Evolutionary conservation across 2,329 filamentous ascomycete genomes (phyloP), one percentile per base, ranked within the genome.

Genomic region (Calonectria pteridis): DNA sequence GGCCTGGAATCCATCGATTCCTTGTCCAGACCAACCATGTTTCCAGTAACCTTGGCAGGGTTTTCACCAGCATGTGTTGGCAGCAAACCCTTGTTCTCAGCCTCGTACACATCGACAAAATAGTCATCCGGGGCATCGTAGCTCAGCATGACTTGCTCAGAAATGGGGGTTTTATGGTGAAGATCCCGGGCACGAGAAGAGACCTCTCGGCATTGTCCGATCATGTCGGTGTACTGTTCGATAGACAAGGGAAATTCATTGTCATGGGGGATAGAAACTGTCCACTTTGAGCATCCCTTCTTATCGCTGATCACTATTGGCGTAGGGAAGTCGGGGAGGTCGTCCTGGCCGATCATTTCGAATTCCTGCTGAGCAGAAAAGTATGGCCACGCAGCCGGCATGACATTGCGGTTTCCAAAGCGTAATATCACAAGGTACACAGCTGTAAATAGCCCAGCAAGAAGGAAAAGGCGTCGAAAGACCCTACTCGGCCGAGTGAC

Each of bases 41-140:
- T 83, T 26, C 87, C 87, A 16, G 82, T 81, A 33, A 85, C 83
- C 81, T 87, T 80, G 67, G 85, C 82, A n/a, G 82, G 80, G 6
- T 81, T 81, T 31, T 85, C 85, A 7, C 82, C 81, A 50, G 84
- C 77, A 58, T 78, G 73, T 6, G 77, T 77, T 3, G 91, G 90
- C 3, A 96, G 85, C 20, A 95, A 85, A 0, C 92, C 93, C 46
- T 88, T 87, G 59, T 86, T 84, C 83, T 95, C 91, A 1, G 94
- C 94, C 76, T 95, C 93, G 18, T 87, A 86, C 1, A 97, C 91
- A 78, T 97, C 94, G 63, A 97, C 86, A 79, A 94, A 97, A 75
- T 93, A 90, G 53, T 88, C 87, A 78, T 96, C 94, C 33, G 87
- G 84, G 55, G 90, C 85, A 78, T 94, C 92, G 77, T 94, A 93